Conservation (phyloP, 257 asterid genomes). For the Solanum ossicruentum region DNA sequence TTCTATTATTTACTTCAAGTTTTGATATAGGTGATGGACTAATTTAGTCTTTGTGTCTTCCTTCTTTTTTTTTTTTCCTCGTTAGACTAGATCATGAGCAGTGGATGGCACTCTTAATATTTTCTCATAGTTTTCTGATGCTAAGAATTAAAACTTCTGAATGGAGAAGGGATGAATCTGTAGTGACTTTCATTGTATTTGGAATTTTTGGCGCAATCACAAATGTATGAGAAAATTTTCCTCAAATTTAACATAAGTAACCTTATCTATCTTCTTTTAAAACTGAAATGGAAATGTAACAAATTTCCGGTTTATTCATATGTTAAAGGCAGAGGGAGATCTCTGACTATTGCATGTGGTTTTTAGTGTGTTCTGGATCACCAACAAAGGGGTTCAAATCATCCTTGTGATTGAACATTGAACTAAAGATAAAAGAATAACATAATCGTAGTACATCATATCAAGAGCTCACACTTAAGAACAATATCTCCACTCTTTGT, state of each 20-base stretch:
- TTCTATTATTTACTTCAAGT: constrained; percentile 2
- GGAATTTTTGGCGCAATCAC: not conserved
- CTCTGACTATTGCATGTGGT: not conserved
- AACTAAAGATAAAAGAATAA: not conserved
- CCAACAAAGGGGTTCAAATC: not conserved
- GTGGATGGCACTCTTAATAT: not conserved
- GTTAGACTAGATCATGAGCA: not conserved
- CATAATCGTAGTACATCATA: not conserved
- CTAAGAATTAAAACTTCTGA: not conserved
- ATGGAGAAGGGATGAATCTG: not conserved
- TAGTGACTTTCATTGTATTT: not conserved
- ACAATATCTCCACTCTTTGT: not conserved
- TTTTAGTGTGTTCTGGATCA: not conserved
- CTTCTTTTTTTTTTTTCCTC: not conserved
- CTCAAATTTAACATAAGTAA: not conserved
- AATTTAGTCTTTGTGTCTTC: not conserved
- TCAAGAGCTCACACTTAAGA: not conserved
- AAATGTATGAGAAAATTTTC: not conserved
- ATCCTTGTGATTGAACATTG: not conserved
- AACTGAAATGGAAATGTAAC: not conserved
- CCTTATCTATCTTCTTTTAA: not conserved
- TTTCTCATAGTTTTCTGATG: not conserved
- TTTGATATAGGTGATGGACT: not conserved
- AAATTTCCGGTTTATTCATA: not conserved
- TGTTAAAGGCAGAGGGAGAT: not conserved